Evolutionary conservation across 176 grass and related monocot genomes (phyloP).

Genomic region (Zoysia japonica): DNA sequence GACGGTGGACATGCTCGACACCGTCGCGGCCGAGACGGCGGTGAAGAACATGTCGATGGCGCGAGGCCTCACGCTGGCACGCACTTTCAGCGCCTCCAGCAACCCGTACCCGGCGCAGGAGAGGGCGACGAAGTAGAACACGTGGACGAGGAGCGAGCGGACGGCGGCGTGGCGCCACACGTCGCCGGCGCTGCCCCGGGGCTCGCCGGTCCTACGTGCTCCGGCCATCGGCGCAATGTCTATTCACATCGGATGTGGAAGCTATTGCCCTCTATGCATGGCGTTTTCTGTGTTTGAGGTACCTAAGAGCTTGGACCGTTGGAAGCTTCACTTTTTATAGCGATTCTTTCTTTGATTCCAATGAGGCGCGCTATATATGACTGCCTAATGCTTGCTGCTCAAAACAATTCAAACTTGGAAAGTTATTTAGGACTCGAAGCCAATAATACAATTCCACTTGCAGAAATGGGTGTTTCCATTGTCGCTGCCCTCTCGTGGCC

Average conservation of each 20-base stretch:
- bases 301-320: background rate
- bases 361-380: too few relatives aligned
- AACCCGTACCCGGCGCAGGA: slow-evolving; percentile 41
- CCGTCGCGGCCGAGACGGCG: slow-evolving; percentile 64
- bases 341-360: too few relatives aligned
- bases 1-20: slow-evolving; percentile 75
- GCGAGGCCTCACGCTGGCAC: background rate
- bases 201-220: background rate
- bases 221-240: background rate
- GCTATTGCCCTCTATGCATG: background rate
- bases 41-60: slow-evolving; percentile 61
- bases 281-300: background rate
- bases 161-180: background rate
- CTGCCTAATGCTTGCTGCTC: too few relatives aligned
- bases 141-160: slow-evolving; percentile 17
- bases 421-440: too few relatives aligned
- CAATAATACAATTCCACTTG: too few relatives aligned
- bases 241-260: background rate
- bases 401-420: too few relatives aligned
- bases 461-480: too few relatives aligned
- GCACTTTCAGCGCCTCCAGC: slow-evolving; percentile 21
- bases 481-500: too few relatives aligned
- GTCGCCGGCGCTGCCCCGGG: slow-evolving; percentile 6
- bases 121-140: slow-evolving; percentile 48
- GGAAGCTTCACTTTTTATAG: too few relatives aligned